These are phyloP conservation scores for Sanguinoderma infundibulare DNA, from an alignment of 1,284 basidiomycete genomes.

Conservation along the genomic window DNA sequence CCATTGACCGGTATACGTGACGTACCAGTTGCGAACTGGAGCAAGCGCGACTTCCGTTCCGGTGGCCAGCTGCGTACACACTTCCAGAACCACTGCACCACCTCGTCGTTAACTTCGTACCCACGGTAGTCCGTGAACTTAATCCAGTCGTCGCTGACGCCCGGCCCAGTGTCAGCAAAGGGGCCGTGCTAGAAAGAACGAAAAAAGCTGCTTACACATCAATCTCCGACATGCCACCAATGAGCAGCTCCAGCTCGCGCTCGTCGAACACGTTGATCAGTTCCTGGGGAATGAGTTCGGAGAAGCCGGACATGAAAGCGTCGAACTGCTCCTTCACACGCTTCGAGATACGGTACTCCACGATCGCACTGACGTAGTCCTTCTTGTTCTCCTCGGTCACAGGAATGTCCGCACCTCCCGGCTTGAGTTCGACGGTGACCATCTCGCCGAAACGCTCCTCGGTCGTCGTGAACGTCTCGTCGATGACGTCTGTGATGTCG, in stretches of 20 bases:
- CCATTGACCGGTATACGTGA: conserved; percentile 98
- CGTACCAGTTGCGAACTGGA: conserved; percentile 98
- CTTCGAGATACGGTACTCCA: conserved; percentile 92
- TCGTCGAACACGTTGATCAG: conserved; percentile 98
- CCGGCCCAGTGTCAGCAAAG: not conserved
- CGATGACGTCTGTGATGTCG: conserved; percentile 92
- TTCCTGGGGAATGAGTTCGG: conserved; percentile 94
- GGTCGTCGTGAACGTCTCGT: conserved; percentile 93
- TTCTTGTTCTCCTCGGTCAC: conserved; percentile 99
- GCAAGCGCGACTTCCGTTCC: conserved; percentile 91
- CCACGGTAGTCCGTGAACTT: conserved; percentile 88
- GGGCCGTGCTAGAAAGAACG: not conserved
- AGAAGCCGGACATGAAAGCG: conserved; percentile 95
- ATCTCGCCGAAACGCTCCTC: conserved; percentile 99
- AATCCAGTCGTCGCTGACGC: conserved; percentile 78
- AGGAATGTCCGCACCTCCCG: conserved; percentile 81
- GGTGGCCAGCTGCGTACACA: conserved; percentile 95
- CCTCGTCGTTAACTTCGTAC: conserved; percentile 88
- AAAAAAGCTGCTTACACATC: conserved; percentile 72
- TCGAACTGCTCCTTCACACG: conserved; percentile 96
- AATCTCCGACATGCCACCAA: conserved; percentile 99
- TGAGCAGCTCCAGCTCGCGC: conserved; percentile 93
- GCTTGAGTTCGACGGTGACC: conserved; percentile 91
- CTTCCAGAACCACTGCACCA: conserved; percentile 99
- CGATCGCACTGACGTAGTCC: conserved; percentile 95